These are phyloP conservation scores for Dothideomycetidae sp. DNA, from an alignment of 2,329 filamentous ascomycete species.

Conservation along the genomic window DNA sequence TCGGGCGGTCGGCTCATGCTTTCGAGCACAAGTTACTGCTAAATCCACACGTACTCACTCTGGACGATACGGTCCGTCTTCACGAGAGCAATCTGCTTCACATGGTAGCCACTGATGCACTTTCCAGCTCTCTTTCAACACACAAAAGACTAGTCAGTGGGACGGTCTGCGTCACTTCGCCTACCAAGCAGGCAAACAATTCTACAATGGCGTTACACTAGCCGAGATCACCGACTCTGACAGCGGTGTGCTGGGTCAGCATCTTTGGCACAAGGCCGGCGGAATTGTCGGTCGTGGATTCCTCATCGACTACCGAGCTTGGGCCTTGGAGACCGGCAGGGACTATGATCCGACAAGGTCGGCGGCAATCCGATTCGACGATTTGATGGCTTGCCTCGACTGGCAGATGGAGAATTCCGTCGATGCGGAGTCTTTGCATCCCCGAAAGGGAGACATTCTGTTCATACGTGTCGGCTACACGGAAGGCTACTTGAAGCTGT, in stretches of 20 bases:
- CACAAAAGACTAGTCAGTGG: conserved; percentile 33
- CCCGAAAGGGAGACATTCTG: conserved; percentile 41
- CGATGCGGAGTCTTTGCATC: conserved; percentile 31
- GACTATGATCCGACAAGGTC: too few relatives aligned
- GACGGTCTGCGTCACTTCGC: conserved; percentile 32
- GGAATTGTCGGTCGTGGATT: conserved; percentile 43
- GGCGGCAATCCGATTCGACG: too few relatives aligned
- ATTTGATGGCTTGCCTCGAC: too few relatives aligned
- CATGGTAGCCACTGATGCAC: background rate
- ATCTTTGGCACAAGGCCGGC: conserved; percentile 19
- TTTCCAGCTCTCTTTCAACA: conserved; percentile 15
- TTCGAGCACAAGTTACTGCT: too few relatives aligned
- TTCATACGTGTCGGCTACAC: conserved; percentile 40
- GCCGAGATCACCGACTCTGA: conserved; percentile 12
- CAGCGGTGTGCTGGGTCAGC: conserved; percentile 20
- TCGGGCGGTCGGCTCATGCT: too few relatives aligned
- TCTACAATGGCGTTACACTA: conserved; percentile 18
- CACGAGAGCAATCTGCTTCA: too few relatives aligned
- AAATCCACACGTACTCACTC: too few relatives aligned
- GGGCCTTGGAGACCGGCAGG: conserved; percentile 18
- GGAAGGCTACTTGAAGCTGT: background rate
- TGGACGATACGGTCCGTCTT: too few relatives aligned
- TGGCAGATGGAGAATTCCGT: conserved; percentile 14
- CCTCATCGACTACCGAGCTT: conserved; percentile 42
- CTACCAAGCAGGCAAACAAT: conserved; percentile 16